phyloP scores from a whole-genome alignment of 1,284 basidiomycete genomes.

The Naganishia sp. region DNA sequence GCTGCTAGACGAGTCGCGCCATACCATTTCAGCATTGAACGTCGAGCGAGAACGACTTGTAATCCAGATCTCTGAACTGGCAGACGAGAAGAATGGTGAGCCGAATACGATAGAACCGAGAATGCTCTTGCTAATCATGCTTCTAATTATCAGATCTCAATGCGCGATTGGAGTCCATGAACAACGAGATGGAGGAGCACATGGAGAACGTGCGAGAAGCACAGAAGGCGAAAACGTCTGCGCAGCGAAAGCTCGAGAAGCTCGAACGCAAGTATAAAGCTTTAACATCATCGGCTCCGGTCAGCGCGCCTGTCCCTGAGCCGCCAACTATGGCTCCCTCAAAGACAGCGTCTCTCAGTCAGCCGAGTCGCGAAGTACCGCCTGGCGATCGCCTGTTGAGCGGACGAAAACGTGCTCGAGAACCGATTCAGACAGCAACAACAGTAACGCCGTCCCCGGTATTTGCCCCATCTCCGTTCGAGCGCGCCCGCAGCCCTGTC shows the following conservation, averaged over 20 bases:
- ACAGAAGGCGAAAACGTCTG: conserved; percentile 24
- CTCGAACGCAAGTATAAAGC: conserved; percentile 31
- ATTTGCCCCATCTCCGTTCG: conserved; percentile 27
- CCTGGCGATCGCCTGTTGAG: neutral
- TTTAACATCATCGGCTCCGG: neutral
- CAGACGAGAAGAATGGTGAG: conserved; percentile 21
- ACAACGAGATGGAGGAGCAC: conserved; percentile 32
- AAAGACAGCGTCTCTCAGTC: neutral
- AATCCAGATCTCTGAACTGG: conserved; percentile 4
- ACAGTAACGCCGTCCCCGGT: conserved; percentile 8
- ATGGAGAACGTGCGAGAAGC: conserved; percentile 31
- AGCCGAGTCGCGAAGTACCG: neutral
- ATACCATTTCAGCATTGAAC: conserved; percentile 1
- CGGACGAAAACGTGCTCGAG: conserved; percentile 26
- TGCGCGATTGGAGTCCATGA: conserved; percentile 22
- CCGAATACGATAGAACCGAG: neutral
- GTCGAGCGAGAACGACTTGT: conserved; percentile 2
- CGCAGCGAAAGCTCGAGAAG: conserved; percentile 32
- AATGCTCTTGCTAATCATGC: neutral
- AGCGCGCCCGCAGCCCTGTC: conserved; percentile 20
- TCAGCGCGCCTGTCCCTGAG: neutral
- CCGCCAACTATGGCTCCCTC: neutral
- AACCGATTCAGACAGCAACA: neutral
- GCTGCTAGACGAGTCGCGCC: neutral
- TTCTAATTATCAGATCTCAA: conserved; percentile 16